Evolutionary conservation across 2,329 filamentous ascomycete genomes (phyloP).

Genomic region (Neoascochyta sp.): DNA sequence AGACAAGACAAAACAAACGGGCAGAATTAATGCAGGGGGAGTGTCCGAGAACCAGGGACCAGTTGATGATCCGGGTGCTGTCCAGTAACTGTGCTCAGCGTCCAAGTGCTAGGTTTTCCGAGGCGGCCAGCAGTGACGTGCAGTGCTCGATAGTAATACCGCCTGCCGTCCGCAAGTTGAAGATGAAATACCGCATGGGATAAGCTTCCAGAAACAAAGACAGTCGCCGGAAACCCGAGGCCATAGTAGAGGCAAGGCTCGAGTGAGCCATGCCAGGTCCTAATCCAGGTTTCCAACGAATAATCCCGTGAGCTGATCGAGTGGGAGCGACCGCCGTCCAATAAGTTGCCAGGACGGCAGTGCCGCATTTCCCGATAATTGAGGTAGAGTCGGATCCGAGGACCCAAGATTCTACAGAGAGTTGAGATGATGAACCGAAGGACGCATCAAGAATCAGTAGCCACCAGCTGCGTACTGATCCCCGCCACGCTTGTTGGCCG

Average conservation of each 20-base stretch:
- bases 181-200: constrained; percentile 26
- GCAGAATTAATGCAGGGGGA: constrained; percentile 31
- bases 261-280: constrained; percentile 32
- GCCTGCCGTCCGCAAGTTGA: constrained; percentile 19
- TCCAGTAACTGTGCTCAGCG: constrained; percentile 26
- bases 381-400: constrained; percentile 27
- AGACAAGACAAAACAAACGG: constrained; percentile 25
- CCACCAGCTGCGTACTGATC: constrained; percentile 47
- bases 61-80: constrained; percentile 25
- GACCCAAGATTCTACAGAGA: constrained; percentile 37
- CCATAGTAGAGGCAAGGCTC: constrained; percentile 24
- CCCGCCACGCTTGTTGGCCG: constrained; percentile 50
- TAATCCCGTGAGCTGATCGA: constrained; percentile 37
- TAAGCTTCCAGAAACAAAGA: constrained; percentile 30
- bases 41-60: constrained; percentile 24
- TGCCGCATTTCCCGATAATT: constrained; percentile 45
- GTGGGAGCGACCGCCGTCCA: constrained; percentile 39
- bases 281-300: constrained; percentile 32
- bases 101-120: constrained; percentile 17
- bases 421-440: constrained; percentile 41
- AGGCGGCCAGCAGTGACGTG: too few species aligned
- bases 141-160: constrained; percentile 17
- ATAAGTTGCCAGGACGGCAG: constrained; percentile 39
- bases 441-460: constrained; percentile 47
- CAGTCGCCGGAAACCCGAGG: constrained; percentile 24